A percentile compares a stretch with the other conserved stretches of the same genome.
Conservation (phyloP, 139 green algal species). For the Nannochloris sp. region DNA sequence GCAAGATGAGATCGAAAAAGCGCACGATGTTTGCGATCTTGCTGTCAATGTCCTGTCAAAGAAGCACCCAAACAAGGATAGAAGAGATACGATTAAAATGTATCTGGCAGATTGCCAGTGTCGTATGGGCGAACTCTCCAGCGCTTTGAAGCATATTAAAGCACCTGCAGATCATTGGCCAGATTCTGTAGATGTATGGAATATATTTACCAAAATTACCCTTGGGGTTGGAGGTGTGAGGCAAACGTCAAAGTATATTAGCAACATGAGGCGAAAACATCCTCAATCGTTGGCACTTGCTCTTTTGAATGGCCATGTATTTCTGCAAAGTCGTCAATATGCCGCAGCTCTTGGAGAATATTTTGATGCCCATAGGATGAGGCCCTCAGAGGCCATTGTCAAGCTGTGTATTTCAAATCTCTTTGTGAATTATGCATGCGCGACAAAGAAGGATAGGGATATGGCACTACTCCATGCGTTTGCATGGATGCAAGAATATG, state of each 20-base stretch:
- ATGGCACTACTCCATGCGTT: conserved; percentile 57
- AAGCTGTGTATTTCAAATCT: conserved; percentile 47
- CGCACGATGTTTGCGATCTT: neutral
- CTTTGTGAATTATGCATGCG: conserved; percentile 36
- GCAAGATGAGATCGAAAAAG: neutral
- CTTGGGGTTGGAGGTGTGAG: conserved; percentile 2
- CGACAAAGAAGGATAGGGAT: conserved; percentile 39
- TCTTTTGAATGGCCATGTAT: conserved; percentile 46
- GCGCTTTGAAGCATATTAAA: conserved; percentile 19
- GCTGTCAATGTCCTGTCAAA: conserved; percentile 1
- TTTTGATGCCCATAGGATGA: conserved; percentile 48
- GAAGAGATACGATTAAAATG: conserved; percentile 29
- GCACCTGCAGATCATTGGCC: conserved; percentile 24
- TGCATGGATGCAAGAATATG: conserved; percentile 59
- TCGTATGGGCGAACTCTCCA: conserved; percentile 6
- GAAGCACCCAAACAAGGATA: conserved; percentile 11
- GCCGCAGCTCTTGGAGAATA: conserved; percentile 48
- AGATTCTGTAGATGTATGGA: conserved; percentile 39
- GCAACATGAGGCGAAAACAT: conserved; percentile 19
- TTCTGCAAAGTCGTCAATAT: conserved; percentile 27
- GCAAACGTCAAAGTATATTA: conserved; percentile 29
- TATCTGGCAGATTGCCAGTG: conserved; percentile 19
- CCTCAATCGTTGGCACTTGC: conserved; percentile 38
- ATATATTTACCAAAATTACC: conserved; percentile 34
- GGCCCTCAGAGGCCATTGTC: conserved; percentile 47